A percentile compares a stretch with the other conserved stretches of the same genome.
Evolutionary conservation across 257 asterid species (phyloP).

Genomic region (Paulownia fortunei): DNA sequence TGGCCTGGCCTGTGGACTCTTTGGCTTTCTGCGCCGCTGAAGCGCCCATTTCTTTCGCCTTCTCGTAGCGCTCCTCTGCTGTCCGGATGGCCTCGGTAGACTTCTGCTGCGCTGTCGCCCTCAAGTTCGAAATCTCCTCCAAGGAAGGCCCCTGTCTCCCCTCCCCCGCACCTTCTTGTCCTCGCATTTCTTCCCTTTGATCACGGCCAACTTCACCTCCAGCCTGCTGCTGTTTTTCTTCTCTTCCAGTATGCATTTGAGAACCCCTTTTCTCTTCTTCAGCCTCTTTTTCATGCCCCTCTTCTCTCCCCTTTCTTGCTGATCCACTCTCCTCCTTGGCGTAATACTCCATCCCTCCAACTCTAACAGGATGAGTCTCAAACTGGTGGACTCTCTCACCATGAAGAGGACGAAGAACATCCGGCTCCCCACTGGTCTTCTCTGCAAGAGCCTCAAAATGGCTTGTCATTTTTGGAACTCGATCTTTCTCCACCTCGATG

Average conservation of each 20-base stretch:
- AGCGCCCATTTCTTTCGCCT: constrained; percentile 32
- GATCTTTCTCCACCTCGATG: constrained; percentile 52
- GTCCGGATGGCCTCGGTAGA: constrained; percentile 58
- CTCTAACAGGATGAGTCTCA: constrained; percentile 40
- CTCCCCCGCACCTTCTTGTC: background rate
- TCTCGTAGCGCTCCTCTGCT: constrained; percentile 50
- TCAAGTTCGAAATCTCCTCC: constrained; percentile 57
- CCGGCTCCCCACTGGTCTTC: constrained; percentile 27
- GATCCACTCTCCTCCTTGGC: background rate
- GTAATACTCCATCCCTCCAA: constrained; percentile 27
- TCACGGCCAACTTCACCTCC: background rate
- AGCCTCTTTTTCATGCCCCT: background rate
- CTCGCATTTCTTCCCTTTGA: background rate
- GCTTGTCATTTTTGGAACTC: constrained; percentile 56
- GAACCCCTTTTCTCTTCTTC: background rate
- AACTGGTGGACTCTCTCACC: constrained; percentile 26
- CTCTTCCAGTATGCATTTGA: background rate
- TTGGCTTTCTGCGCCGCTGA: constrained; percentile 11
- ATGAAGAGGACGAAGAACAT: constrained; percentile 25
- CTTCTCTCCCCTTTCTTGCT: background rate
- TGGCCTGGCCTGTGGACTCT: constrained; percentile 25
- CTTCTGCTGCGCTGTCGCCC: constrained; percentile 70
- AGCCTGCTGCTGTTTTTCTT: background rate
- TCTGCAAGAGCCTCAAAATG: constrained; percentile 65
- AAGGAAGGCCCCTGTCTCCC: constrained; percentile 37